phyloP scores from a whole-genome alignment of 192 early-diverging fungal species.

The Backusella westeae region DNA sequence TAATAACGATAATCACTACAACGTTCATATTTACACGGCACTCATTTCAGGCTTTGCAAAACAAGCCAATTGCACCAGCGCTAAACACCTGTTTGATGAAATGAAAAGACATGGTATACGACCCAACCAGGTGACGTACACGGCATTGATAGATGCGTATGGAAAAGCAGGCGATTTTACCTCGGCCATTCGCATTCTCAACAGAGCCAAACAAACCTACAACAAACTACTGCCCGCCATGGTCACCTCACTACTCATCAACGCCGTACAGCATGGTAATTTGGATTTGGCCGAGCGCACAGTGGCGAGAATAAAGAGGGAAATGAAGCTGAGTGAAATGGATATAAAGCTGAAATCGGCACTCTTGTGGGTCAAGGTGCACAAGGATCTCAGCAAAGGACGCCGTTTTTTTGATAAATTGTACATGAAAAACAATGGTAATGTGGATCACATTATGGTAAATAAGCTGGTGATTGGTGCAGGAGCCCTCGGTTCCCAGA shows the following conservation, averaged over 20 bases:
- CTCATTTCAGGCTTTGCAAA: slow-evolving; percentile 24
- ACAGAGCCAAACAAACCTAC: neutral
- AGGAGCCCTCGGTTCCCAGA: neutral
- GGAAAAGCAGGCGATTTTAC: slow-evolving; percentile 18
- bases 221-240: neutral
- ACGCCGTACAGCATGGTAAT: slow-evolving; percentile 19
- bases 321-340: slow-evolving; percentile 4
- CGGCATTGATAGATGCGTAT: slow-evolving; percentile 24
- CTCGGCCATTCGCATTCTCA: slow-evolving; percentile 5
- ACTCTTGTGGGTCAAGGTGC: slow-evolving; percentile 22
- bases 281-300: slow-evolving; percentile 2
- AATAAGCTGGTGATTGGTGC: slow-evolving; percentile 25
- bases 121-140: slow-evolving; percentile 20
- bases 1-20: neutral
- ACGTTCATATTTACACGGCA: slow-evolving; percentile 32
- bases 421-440: neutral
- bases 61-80: slow-evolving; percentile 14
- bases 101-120: slow-evolving; percentile 22
- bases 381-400: slow-evolving; percentile 2
- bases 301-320: neutral
- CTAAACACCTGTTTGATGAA: slow-evolving; percentile 21
- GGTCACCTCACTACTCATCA: slow-evolving; percentile 18
- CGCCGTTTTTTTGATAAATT: slow-evolving; percentile 16
- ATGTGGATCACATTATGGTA: slow-evolving; percentile 24
- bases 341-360: slow-evolving; percentile 16